Evolutionary conservation across 1,139 yeast species (phyloP), one percentile per base, ranked within the genome.

Genomic region (Candida sojae): DNA sequence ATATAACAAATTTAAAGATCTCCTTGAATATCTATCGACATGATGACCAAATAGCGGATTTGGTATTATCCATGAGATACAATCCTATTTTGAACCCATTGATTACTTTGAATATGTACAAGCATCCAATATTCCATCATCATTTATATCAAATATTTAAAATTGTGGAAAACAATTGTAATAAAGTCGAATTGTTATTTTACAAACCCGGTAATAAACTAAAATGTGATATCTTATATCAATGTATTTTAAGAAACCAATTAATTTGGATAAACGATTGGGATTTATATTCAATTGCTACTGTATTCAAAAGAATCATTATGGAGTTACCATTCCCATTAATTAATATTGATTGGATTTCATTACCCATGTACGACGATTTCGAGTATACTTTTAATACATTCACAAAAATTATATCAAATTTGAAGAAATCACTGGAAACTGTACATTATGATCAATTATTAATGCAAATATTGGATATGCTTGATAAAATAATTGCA

Each of bases 1-100:
- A 91, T 64, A 81, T 93, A 45, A 86, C 95, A 4, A 77, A 77
- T 49, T 68, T 93, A 47, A 85, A 92, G 56, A 85, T 93, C 43
- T 87, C 95, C 1, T 76, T 91, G 36, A 81, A 82, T 44, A 88
- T 90, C 4, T 91, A 89, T 64, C 61, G 73, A 58, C 65, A 73
- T 57, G 70, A 77, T 61, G 54, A 63, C 39, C 66, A 65, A 50
- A 52, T 70, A 37, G 55, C 55, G n/a, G 58, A 56, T 11, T 50
- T 68, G 8, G 49, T 49, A 8, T 55, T 64, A 25, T 48, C 62
- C 10, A 56, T 55, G 57, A 50, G 61, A 31, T 47, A 54, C 31
- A 57, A 58, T 2, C 64, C 64, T 5, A 55, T 67, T 28, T 57
- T 70, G 25, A 59, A 62, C 44, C 55, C 69, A 38, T 48, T 56